Percentiles rank a stretch among this genome's conserved stretches.
Conservation (phyloP, 2,329 filamentous ascomycete genomes). For the Aspergillus fijiensis region DNA sequence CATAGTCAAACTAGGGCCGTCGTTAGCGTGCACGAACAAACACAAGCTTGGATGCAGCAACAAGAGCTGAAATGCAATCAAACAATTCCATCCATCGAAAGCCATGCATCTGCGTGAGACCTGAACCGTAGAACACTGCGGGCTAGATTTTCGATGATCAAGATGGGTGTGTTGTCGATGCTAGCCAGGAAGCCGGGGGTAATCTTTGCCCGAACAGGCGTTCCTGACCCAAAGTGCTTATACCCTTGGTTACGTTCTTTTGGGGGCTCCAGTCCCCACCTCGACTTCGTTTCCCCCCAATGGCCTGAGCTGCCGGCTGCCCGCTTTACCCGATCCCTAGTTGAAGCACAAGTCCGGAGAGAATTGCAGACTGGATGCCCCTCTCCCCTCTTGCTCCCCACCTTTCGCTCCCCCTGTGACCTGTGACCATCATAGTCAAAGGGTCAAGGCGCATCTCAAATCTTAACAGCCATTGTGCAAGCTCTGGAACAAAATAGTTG, state of each 20-base stretch:
- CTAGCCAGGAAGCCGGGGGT: background rate
- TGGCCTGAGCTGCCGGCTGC: constrained; percentile 16
- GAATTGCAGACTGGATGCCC: background rate
- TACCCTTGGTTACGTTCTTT: constrained; percentile 13
- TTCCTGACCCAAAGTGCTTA: constrained; percentile 15
- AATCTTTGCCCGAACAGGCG: constrained; percentile 19
- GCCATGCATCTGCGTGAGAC: background rate
- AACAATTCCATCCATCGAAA: background rate
- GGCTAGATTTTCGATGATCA: background rate
- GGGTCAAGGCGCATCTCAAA: constrained; percentile 1
- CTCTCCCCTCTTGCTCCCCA: background rate
- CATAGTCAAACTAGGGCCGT: background rate
- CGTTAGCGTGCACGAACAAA: constrained; percentile 1
- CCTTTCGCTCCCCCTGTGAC: background rate
- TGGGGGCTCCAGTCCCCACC: constrained; percentile 8
- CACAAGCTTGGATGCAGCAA: background rate
- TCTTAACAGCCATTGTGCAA: background rate
- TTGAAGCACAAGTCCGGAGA: background rate
- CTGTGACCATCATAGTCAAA: background rate
- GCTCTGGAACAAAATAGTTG: constrained; percentile 1
- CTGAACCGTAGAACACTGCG: background rate
- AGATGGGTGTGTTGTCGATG: background rate
- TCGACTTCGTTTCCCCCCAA: background rate
- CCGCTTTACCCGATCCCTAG: constrained; percentile 13
- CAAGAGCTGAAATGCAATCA: background rate